These are phyloP conservation scores for Pyrenochaeta sp. DNA, from an alignment of 2,329 filamentous ascomycete species.

Conservation along the genomic window DNA sequence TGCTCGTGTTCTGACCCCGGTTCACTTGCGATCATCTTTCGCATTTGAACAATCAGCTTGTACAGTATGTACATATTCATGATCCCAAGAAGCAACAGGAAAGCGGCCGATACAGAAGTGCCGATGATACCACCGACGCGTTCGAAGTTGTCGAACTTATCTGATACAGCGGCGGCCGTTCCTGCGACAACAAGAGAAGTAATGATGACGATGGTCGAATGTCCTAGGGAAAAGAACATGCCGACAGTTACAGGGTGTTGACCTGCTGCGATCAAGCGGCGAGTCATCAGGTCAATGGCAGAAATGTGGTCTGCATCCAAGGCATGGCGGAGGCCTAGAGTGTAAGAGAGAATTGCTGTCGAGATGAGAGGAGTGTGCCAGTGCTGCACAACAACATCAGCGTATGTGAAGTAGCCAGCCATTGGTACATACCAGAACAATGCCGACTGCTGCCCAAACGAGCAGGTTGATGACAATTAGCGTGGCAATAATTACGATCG, in stretches of 20 bases:
- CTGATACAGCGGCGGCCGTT: slow-evolving; percentile 82
- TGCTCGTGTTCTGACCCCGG: slow-evolving; percentile 59
- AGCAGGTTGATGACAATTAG: slow-evolving; percentile 63
- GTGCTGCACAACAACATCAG: slow-evolving; percentile 27
- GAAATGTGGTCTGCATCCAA: slow-evolving; percentile 94
- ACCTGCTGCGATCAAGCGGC: slow-evolving; percentile 84
- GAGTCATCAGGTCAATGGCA: slow-evolving; percentile 94
- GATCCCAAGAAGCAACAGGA: slow-evolving; percentile 81
- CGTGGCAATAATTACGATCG: slow-evolving; percentile 64
- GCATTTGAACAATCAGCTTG: slow-evolving; percentile 75
- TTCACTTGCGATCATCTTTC: slow-evolving; percentile 63
- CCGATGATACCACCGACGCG: slow-evolving; percentile 88
- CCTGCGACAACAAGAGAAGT: slow-evolving; percentile 93
- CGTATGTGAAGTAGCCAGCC: not conserved
- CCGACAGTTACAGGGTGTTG: slow-evolving; percentile 90
- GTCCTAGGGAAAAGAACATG: slow-evolving; percentile 92
- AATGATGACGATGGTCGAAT: slow-evolving; percentile 90
- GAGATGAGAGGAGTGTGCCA: slow-evolving; percentile 70
- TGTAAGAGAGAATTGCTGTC: slow-evolving; percentile 85
- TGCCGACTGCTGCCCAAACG: slow-evolving; percentile 66
- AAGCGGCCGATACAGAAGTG: slow-evolving; percentile 82
- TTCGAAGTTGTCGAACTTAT: slow-evolving; percentile 81
- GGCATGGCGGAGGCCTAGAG: slow-evolving; percentile 90
- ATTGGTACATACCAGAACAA: slow-evolving; percentile 60
- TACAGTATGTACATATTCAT: slow-evolving; percentile 89